Evolutionary conservation across 129 eudicot species (phyloP).

Genomic region (Artemisia tridentata): DNA sequence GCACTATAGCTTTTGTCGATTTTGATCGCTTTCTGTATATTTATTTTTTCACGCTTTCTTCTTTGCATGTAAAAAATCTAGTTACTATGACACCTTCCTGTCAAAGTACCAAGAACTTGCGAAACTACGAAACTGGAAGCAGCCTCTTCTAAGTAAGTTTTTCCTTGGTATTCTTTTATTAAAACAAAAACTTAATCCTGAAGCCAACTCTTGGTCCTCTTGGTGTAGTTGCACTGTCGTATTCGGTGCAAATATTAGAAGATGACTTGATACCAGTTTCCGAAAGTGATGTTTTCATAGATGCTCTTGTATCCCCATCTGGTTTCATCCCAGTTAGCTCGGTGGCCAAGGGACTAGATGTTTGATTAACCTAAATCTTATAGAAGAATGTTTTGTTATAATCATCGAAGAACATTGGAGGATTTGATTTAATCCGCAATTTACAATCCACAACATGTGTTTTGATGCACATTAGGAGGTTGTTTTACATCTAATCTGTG

Average conservation of each 20-base stretch:
- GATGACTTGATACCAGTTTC: constrained; percentile 81
- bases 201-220: constrained; percentile 7
- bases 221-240: constrained; percentile 85
- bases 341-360: constrained; percentile 39
- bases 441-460: neutral
- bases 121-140: constrained; percentile 68
- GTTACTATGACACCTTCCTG: constrained; percentile 90
- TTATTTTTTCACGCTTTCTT: constrained; percentile 5
- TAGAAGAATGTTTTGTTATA: neutral
- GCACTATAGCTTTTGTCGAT: constrained; percentile 3
- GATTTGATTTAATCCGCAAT: neutral
- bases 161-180: neutral
- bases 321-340: constrained; percentile 80
- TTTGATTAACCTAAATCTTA: neutral
- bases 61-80: constrained; percentile 22
- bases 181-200: no score
- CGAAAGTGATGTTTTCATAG: constrained; percentile 67
- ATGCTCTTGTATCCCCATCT: constrained; percentile 72
- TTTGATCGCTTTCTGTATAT: neutral
- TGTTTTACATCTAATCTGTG: constrained; percentile 9
- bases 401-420: constrained; percentile 12
- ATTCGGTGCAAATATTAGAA: constrained; percentile 83
- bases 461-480: constrained; percentile 1
- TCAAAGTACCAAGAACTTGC: constrained; percentile 76
- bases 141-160: constrained; percentile 66